Base-by-base conservation (phyloP, 192 early-diverging fungal genomes). In the Linnemannia schmuckeri region DNA sequence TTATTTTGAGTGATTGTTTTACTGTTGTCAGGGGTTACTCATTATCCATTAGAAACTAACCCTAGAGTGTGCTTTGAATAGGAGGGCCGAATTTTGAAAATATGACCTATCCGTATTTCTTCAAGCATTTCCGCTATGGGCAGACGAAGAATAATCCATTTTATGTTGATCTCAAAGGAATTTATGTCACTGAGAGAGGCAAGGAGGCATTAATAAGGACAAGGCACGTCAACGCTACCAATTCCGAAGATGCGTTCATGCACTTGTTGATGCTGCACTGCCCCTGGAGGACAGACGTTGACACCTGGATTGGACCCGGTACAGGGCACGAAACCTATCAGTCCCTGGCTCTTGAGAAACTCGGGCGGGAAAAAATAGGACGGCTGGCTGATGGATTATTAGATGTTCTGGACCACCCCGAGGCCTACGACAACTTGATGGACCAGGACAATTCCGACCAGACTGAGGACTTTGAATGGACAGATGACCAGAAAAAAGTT, bases 171-270 rank as follows among this genome's bases (percentile, higher is more conserved):
- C 30, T 8, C 22, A 22, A 47, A 70, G 37, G 72, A 3, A 1
- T 2, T 17, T 38, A 75, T 81, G 35, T 81, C 46, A 47, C 41
- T 41, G 20, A 47, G 22, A 44, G 73, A 37, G 66, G 18, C 0
- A 81, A 75, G 13, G 37, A 38, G 4, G 55, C 73, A 1, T 40
- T 81, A 47, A 70, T 41, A 69, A 74, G 79, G 24, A 75, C 63
- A 75, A 81, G 73, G 75, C 33, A 74, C 0, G 30, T 75, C 33
- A 74, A 70, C 2, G 46, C 35, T 13, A 75, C 79, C 27, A 75
- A 71, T 7, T 52, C 74, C 9, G 80, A 81, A 46, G 80, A 76
- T 37, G 80, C 80, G 0, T 81, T 75, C 37, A 76, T 76, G 68
- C 80, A 81, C 24, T 44, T 70, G 38, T 70, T 81, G n/a, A 81